Percentiles rank a stretch among this genome's conserved stretches.
These are phyloP conservation scores for Epichloe scottii DNA, from an alignment of 2,329 filamentous ascomycete species.

Conservation along the genomic window DNA sequence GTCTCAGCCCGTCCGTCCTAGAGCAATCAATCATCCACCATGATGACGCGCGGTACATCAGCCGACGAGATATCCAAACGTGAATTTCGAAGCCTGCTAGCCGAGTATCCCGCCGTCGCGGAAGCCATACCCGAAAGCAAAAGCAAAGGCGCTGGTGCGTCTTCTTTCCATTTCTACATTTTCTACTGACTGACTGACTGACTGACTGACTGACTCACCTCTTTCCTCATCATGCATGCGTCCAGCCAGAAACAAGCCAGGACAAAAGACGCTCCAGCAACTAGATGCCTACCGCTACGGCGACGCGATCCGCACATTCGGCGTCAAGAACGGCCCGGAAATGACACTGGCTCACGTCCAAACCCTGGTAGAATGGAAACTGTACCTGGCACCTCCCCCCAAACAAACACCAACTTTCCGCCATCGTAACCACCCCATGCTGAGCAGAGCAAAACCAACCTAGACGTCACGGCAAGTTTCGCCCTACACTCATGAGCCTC, in stretches of 20 bases:
- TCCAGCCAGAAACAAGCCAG: slow-evolving; percentile 22
- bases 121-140: too few species aligned
- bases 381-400: slow-evolving; percentile 34
- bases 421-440: too few species aligned
- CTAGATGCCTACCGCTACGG: slow-evolving; percentile 50
- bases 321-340: slow-evolving; percentile 17
- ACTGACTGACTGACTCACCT: too few species aligned
- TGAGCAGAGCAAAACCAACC: neutral
- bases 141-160: slow-evolving; percentile 37
- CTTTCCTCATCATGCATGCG: neutral
- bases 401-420: neutral
- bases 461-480: slow-evolving; percentile 49
- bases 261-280: slow-evolving; percentile 38
- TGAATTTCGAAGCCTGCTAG: slow-evolving; percentile 24
- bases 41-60: neutral
- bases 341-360: slow-evolving; percentile 48
- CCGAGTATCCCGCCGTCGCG: slow-evolving; percentile 28
- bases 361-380: slow-evolving; percentile 56
- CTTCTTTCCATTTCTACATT: slow-evolving; percentile 16
- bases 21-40: neutral
- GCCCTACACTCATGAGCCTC: slow-evolving; percentile 47
- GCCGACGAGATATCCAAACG: slow-evolving; percentile 15
- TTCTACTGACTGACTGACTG: too few species aligned
- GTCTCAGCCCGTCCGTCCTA: neutral
- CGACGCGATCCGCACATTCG: slow-evolving; percentile 36